These are phyloP conservation scores for Phanerochaete carnosa DNA, from an alignment of 768 basidiomycete genomes.

Conservation along the genomic window DNA sequence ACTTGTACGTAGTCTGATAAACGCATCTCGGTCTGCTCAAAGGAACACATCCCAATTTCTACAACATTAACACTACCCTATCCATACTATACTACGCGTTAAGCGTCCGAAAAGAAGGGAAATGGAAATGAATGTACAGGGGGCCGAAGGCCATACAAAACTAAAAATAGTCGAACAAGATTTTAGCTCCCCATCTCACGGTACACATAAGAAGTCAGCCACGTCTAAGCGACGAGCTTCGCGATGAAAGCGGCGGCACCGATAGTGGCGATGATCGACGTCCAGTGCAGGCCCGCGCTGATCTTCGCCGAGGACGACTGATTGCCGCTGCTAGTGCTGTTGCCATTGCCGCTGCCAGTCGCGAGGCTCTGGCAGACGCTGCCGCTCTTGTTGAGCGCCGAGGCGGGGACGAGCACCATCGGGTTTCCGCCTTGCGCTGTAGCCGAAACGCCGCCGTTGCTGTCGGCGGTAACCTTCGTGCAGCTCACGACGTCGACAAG, in stretches of 20 bases:
- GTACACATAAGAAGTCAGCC: too few relatives aligned
- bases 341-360: constrained; percentile 9
- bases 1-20: too few relatives aligned
- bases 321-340: neutral
- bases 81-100: too few relatives aligned
- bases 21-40: too few relatives aligned
- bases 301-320: constrained; percentile 1
- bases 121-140: neutral
- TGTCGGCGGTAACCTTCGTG: constrained; percentile 31
- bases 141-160: neutral
- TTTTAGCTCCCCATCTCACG: too few relatives aligned
- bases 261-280: neutral
- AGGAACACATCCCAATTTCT: too few relatives aligned
- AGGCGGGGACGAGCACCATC: constrained; percentile 36
- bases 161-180: too few relatives aligned
- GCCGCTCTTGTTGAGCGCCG: constrained; percentile 24
- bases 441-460: constrained; percentile 39
- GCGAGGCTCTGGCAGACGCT: constrained; percentile 18
- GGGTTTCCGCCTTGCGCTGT: constrained; percentile 43
- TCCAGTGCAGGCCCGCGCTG: neutral
- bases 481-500: constrained; percentile 58
- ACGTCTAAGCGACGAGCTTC: neutral
- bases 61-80: too few relatives aligned
- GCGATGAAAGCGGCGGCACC: neutral
- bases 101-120: too few relatives aligned